A percentile compares a stretch with the other conserved stretches of the same genome.
Evolutionary conservation across 164 flowering plant genomes (phyloP).

Genomic region (Nelumbo lutea): DNA sequence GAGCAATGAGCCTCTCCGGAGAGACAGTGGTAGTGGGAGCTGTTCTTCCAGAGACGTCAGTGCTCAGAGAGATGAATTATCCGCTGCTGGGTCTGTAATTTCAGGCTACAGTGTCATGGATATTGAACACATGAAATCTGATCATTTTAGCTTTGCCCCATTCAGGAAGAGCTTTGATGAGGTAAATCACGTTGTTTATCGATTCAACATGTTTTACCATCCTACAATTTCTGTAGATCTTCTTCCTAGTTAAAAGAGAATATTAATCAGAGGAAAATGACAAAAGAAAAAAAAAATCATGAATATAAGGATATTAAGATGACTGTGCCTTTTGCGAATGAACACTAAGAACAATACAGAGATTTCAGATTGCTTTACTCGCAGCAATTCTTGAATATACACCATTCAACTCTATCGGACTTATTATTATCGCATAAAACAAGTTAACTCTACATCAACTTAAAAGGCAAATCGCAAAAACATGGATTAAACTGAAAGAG

Average conservation of each 20-base stretch:
- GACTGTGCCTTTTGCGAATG: neutral
- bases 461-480: neutral
- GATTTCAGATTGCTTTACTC: neutral
- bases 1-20: constrained; percentile 29
- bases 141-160: constrained; percentile 55
- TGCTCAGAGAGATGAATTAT: constrained; percentile 38
- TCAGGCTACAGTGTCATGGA: constrained; percentile 49
- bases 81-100: constrained; percentile 31
- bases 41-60: constrained; percentile 45
- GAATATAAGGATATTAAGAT: neutral
- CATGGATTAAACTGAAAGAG: neutral
- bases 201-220: neutral
- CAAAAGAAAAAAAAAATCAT: neutral
- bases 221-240: neutral
- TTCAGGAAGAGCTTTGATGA: constrained; percentile 47
- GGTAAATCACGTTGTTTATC: constrained; percentile 23
- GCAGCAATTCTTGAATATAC: constrained; percentile 24
- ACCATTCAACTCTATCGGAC: constrained; percentile 17
- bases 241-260: neutral
- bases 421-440: constrained; percentile 22
- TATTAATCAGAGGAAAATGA: too few relatives aligned
- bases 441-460: neutral
- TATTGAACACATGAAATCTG: constrained; percentile 70
- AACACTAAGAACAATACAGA: neutral
- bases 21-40: constrained; percentile 62